Evolutionary conservation across 345 rosid genomes (phyloP).

Genomic region (Cardiospermum halicacabum): DNA sequence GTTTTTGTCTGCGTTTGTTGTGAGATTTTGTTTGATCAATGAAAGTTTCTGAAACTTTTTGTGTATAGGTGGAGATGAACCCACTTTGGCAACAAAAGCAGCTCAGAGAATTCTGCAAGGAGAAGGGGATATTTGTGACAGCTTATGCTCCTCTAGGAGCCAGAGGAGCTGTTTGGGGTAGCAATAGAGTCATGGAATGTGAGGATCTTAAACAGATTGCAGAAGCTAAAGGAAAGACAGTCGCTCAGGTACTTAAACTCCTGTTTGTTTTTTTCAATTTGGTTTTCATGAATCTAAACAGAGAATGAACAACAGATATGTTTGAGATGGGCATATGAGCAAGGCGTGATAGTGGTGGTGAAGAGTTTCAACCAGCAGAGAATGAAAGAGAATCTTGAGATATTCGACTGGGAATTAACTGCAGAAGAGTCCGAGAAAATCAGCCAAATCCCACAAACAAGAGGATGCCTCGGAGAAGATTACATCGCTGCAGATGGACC

Average conservation of each 20-base stretch:
- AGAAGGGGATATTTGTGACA: constrained; percentile 41
- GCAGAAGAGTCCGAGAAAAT: constrained; percentile 41
- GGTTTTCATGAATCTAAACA: too few species aligned
- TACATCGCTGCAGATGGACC: constrained; percentile 35
- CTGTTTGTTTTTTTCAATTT: neutral
- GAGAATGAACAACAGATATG: constrained; percentile 36
- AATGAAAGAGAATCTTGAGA: constrained; percentile 49
- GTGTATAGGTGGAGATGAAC: constrained; percentile 71
- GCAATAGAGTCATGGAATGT: constrained; percentile 56
- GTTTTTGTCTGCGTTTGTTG: neutral
- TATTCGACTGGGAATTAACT: constrained; percentile 51
- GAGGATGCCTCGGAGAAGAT: constrained; percentile 27
- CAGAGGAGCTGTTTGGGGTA: constrained; percentile 59
- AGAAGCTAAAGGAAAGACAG: constrained; percentile 51
- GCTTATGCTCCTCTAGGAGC: constrained; percentile 71
- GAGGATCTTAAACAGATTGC: constrained; percentile 66
- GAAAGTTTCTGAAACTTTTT: neutral
- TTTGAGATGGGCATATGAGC: constrained; percentile 59
- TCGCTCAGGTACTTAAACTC: constrained; percentile 54
- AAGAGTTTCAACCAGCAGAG: constrained; percentile 59
- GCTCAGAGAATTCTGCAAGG: constrained; percentile 53
- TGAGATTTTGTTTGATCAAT: neutral
- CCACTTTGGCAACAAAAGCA: constrained; percentile 82
- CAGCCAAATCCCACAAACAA: constrained; percentile 42
- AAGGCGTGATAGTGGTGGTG: constrained; percentile 41